phyloP scores from a whole-genome alignment of 2,329 filamentous ascomycete species.

The Penicillium sp. region DNA sequence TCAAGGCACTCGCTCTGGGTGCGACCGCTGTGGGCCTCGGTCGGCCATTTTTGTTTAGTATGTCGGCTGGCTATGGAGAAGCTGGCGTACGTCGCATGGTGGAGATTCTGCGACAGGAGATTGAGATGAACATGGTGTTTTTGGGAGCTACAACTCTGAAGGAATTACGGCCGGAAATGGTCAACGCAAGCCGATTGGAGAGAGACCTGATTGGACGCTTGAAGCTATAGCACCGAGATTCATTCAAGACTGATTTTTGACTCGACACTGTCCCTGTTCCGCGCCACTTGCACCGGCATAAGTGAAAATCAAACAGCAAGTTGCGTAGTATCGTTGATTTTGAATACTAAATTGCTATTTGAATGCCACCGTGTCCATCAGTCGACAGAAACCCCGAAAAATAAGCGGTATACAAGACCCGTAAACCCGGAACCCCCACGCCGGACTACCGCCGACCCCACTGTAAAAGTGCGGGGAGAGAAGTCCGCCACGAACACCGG shows the following conservation, averaged over 20 bases:
- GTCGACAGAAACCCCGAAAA: neutral
- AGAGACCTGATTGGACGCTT: constrained; percentile 37
- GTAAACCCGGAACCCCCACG: constrained; percentile 19
- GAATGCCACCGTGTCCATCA: neutral
- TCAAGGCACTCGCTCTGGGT: constrained; percentile 69
- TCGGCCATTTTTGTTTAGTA: constrained; percentile 61
- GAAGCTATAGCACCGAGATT: constrained; percentile 30
- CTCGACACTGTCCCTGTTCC: neutral
- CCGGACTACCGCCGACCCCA: neutral
- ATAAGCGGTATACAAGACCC: neutral
- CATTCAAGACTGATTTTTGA: neutral
- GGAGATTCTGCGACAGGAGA: constrained; percentile 38
- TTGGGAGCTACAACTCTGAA: constrained; percentile 34
- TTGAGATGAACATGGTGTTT: constrained; percentile 42
- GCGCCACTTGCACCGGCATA: too few relatives aligned
- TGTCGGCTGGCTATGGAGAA: constrained; percentile 61
- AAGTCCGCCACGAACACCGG: neutral
- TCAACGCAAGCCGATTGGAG: constrained; percentile 39
- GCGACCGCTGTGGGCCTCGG: constrained; percentile 67
- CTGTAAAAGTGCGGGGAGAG: constrained; percentile 1
- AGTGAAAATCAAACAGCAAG: neutral
- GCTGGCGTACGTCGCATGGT: constrained; percentile 56
- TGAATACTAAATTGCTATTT: too few relatives aligned
- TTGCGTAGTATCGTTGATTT: too few relatives aligned
- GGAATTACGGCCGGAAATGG: constrained; percentile 35